Conservation (phyloP, 1,284 basidiomycete genomes). For the Cutaneotrichosporon arboriforme region DNA sequence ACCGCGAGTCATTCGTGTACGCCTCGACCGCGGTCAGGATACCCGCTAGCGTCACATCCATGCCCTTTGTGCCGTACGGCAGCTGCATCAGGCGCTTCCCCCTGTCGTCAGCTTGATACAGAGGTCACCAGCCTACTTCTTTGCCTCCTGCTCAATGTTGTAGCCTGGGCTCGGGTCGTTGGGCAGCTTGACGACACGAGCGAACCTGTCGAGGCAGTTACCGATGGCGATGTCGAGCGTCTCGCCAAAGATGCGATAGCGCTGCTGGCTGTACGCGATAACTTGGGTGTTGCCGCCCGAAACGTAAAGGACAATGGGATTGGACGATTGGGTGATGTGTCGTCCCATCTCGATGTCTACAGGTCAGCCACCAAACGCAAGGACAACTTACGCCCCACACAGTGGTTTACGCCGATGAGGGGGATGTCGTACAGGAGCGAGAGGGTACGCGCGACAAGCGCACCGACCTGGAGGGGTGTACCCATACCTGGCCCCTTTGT, state of each 20-base stretch:
- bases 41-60: constrained; percentile 95
- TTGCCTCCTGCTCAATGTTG: constrained; percentile 95
- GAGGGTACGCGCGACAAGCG: constrained; percentile 88
- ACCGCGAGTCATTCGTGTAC: constrained; percentile 75
- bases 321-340: constrained; percentile 86
- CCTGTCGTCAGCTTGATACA: constrained; percentile 24
- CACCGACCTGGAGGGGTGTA: constrained; percentile 90
- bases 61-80: constrained; percentile 97
- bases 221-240: constrained; percentile 98
- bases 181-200: constrained; percentile 87
- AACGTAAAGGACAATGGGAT: constrained; percentile 96
- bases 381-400: constrained; percentile 77
- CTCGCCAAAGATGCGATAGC: constrained; percentile 98
- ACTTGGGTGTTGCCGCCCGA: constrained; percentile 99
- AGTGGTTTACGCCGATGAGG: constrained; percentile 95
- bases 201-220: constrained; percentile 96
- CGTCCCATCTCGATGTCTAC: constrained; percentile 98
- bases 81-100: constrained; percentile 65
- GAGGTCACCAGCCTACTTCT: constrained; percentile 56
- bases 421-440: constrained; percentile 85
- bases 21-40: constrained; percentile 83
- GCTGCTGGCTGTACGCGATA: constrained; percentile 94
- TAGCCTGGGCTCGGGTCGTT: constrained; percentile 98
- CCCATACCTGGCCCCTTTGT: constrained; percentile 99
- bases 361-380: neutral